Percentiles rank a stretch among this genome's conserved stretches.
Conservation (phyloP, 2,329 filamentous ascomycete genomes). For the Epichloe uncinata region DNA sequence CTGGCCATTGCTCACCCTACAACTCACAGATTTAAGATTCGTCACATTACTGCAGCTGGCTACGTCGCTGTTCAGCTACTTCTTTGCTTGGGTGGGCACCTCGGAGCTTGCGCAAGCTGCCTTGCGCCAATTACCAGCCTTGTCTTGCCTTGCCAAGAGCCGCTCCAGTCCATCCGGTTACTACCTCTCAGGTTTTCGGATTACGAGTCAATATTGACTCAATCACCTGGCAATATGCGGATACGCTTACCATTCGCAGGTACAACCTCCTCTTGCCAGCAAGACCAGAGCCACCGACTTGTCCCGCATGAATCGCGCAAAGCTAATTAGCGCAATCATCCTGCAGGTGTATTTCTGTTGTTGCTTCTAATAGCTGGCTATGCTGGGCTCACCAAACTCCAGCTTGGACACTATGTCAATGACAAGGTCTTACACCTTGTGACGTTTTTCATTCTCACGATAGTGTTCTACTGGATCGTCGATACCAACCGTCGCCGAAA, state of each 20-base stretch:
- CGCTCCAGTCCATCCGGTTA: neutral
- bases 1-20: neutral
- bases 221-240: conserved; percentile 3
- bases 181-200: neutral
- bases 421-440: conserved; percentile 82
- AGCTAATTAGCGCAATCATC: conserved; percentile 6
- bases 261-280: neutral
- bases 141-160: neutral
- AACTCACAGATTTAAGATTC: neutral
- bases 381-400: conserved; percentile 57
- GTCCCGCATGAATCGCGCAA: neutral
- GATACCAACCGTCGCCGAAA: conserved; percentile 80
- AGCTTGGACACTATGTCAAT: conserved; percentile 49
- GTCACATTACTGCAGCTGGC: neutral
- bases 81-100: neutral
- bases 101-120: neutral
- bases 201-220: neutral
- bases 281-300: neutral
- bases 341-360: conserved; percentile 51
- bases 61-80: neutral
- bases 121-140: neutral
- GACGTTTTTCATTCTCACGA: conserved; percentile 81
- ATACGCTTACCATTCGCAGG: conserved; percentile 5
- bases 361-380: conserved; percentile 68
- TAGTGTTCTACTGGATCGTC: conserved; percentile 91